Base-by-base conservation (phyloP, 176 grass and related monocot species). In the Eleusine indica region DNA sequence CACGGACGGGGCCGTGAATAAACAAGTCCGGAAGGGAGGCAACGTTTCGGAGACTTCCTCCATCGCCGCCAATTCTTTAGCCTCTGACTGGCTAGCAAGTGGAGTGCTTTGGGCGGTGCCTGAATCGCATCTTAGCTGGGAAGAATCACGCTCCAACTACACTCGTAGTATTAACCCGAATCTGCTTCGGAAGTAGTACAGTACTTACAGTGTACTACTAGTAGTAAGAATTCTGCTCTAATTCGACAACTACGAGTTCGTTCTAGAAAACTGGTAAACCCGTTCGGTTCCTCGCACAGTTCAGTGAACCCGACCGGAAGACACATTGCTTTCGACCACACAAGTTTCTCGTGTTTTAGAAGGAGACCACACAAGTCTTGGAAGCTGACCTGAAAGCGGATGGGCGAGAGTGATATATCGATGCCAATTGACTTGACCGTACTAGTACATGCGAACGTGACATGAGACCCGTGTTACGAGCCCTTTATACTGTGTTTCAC, bases 11-110 rank as follows among this genome's bases (percentile, higher is more conserved):
- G 51, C 62, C 25, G 25, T 0, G 48, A 68, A 77, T 90, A 83
- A 83, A 86, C 48, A 63, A 90, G 1, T 68, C 37, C 41, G 69
- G 39, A 70, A 7, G 57, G 76, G 52, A 77, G 80, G 57, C 75
- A 75, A 54, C 73, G 17, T 39, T 56, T 57, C 68, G n/a, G n/a
- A 25, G 14, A 19, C 66, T 39, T 5, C 15, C 19, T 25, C 25
- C 25, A 25, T 21, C 7, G 53, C 53, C 17, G 29, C 39, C 35
- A 41, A 42, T 42, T 70, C 67, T 70, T 67, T 67, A 81, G 67
- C n/a, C 9, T 71, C 70, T 81, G 79, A 62, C 83, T 28, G 2
- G 53, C 37, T 9, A 1, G 28, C n/a, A 30, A 58, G 47, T 48
- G 39, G 81, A 67, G 19, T 25, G 10, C 37, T 81, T 81, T 68